A percentile compares a stretch with the other conserved stretches of the same genome.
Conservation (phyloP, 495 filamentous ascomycete species). For the Chaetomidium leptoderma region DNA sequence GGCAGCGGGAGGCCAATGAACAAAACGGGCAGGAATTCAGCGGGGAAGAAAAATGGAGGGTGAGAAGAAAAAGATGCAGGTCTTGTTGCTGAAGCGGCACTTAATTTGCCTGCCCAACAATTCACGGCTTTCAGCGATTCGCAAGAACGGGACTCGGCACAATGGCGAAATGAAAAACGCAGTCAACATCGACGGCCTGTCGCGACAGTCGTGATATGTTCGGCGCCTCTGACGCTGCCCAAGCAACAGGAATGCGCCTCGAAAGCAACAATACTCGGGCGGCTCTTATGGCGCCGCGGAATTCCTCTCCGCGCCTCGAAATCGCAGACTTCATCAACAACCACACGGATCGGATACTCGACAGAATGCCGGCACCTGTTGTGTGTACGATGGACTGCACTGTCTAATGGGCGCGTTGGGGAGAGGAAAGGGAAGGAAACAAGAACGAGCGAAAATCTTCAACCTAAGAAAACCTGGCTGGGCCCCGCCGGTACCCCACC, state of each 20-base stretch:
- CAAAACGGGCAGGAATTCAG: no score
- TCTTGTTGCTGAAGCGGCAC: no score
- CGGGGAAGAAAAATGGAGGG: no score
- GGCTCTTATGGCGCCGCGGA: conserved; percentile 81
- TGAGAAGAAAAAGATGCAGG: no score
- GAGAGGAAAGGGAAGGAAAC: conserved; percentile 31
- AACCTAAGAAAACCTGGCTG: not conserved
- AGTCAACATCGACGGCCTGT: no score
- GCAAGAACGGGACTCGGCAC: no score
- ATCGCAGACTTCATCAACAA: conserved; percentile 74
- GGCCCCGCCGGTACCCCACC: conserved; percentile 5
- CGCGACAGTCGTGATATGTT: conserved; percentile 45
- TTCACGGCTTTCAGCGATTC: no score
- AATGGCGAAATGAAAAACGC: not conserved
- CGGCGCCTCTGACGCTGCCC: conserved; percentile 88
- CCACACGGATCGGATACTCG: conserved; percentile 49
- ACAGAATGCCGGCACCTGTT: conserved; percentile 64
- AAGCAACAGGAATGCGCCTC: conserved; percentile 54
- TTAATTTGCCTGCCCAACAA: no score
- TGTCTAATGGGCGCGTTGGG: conserved; percentile 80
- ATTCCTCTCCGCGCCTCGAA: conserved; percentile 74
- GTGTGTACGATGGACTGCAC: conserved; percentile 70
- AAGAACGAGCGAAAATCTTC: not conserved
- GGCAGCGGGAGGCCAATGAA: no score
- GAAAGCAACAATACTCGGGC: conserved; percentile 59